A percentile compares a stretch with the other conserved stretches of the same genome.
Conservation (phyloP, 352 stramenopile genomes). For the Phytophthora boehmeriae region DNA sequence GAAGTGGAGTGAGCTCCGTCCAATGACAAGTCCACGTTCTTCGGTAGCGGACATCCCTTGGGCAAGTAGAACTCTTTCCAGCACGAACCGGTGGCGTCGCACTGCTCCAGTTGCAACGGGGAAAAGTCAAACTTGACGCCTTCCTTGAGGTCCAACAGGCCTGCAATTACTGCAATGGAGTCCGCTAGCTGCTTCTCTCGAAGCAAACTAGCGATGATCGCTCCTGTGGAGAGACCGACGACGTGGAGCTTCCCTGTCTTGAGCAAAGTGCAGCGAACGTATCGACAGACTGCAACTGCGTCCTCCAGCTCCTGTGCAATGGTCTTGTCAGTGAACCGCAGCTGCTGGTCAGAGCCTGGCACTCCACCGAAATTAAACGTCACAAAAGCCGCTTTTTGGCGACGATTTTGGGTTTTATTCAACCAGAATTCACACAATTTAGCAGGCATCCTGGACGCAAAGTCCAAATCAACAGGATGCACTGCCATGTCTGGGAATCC, state of each 20-base stretch:
- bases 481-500: too few species aligned
- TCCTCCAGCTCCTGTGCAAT: conserved; percentile 67
- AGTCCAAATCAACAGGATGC: too few species aligned
- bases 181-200: conserved; percentile 46
- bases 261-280: conserved; percentile 42
- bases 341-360: conserved; percentile 57
- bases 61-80: conserved; percentile 80
- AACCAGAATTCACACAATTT: conserved; percentile 57
- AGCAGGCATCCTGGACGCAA: too few species aligned
- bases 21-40: conserved; percentile 45
- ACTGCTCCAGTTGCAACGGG: conserved; percentile 49
- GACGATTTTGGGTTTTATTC: conserved; percentile 15
- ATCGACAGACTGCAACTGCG: conserved; percentile 51
- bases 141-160: conserved; percentile 52
- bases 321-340: conserved; percentile 60
- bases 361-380: conserved; percentile 77
- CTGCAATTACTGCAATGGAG: conserved; percentile 65
- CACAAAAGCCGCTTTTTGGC: conserved; percentile 37
- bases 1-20: conserved; percentile 36
- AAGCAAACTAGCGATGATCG: conserved; percentile 68
- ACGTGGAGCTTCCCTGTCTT: conserved; percentile 52
- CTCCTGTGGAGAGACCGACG: conserved; percentile 73
- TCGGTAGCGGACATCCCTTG: conserved; percentile 40
- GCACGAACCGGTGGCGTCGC: conserved; percentile 44
- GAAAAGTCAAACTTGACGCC: conserved; percentile 70